A percentile compares a stretch with the other conserved stretches of the same genome.
Conservation (phyloP, 164 flowering plant genomes). For the Liriodendron chinense region DNA sequence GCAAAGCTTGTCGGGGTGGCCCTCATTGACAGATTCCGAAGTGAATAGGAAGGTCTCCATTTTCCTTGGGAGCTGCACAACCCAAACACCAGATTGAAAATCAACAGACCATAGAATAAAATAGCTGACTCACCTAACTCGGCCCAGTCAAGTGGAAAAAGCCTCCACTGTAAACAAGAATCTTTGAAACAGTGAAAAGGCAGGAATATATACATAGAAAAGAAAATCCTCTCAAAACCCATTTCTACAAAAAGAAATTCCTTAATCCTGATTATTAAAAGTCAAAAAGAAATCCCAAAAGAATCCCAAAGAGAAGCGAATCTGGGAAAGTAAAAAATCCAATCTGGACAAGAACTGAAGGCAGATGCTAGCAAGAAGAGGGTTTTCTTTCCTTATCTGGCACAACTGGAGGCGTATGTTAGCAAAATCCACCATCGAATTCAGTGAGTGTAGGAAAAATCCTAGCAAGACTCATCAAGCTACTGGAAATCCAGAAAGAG, state of each 20-base stretch:
- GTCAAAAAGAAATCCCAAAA: no score
- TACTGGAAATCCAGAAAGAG: no score
- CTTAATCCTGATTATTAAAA: background rate
- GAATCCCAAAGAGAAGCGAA: no score
- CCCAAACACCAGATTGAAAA: background rate
- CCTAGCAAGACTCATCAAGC: no score
- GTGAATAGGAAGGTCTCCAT: constrained; percentile 83
- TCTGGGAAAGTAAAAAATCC: no score
- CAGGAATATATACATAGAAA: background rate
- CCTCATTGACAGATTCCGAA: constrained; percentile 86
- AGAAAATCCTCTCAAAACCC: background rate
- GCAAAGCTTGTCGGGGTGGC: constrained; percentile 86
- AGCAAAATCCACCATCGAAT: no score
- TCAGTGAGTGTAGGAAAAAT: no score
- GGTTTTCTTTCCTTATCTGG: no score
- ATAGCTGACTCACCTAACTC: background rate
- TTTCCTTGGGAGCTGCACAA: constrained; percentile 12
- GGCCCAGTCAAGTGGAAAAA: no score
- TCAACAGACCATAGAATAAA: background rate
- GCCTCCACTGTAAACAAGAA: background rate
- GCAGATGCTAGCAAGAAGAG: no score
- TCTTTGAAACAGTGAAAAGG: background rate
- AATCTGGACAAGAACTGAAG: no score
- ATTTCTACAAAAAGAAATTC: background rate
- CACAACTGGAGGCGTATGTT: no score